Percentiles rank a stretch among this genome's conserved stretches.
These are phyloP conservation scores for Podospora anserina DNA, from an alignment of 495 filamentous ascomycete species.

Conservation along the genomic window DNA sequence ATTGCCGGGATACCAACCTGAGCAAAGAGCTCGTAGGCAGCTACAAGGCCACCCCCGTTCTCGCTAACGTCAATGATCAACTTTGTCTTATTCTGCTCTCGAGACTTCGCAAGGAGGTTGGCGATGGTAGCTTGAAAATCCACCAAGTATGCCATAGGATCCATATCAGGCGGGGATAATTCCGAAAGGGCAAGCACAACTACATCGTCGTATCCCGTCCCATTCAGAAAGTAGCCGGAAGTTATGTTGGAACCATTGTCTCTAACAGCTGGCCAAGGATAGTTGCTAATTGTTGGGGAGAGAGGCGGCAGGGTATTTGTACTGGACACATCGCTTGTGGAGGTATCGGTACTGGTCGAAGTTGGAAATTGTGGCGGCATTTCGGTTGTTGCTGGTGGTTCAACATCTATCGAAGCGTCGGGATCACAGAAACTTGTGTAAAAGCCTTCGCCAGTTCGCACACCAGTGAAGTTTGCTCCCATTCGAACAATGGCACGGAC, in stretches of 20 bases:
- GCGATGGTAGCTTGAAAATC: slow-evolving; percentile 40
- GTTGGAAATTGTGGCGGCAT: not conserved
- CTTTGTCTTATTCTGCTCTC: slow-evolving; percentile 42
- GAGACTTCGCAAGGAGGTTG: slow-evolving; percentile 38
- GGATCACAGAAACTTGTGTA: slow-evolving; percentile 33
- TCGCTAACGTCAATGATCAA: slow-evolving; percentile 54
- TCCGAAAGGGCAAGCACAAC: slow-evolving; percentile 34
- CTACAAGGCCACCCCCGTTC: slow-evolving; percentile 54
- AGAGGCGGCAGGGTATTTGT: slow-evolving; percentile 6
- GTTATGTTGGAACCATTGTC: slow-evolving; percentile 27
- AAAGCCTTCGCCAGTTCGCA: slow-evolving; percentile 25
- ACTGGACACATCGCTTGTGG: slow-evolving; percentile 4
- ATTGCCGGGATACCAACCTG: slow-evolving; percentile 22
- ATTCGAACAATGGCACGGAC: slow-evolving; percentile 23
- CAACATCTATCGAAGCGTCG: not conserved
- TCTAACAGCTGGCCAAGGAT: slow-evolving; percentile 24
- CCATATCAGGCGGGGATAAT: slow-evolving; percentile 23
- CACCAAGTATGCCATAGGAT: slow-evolving; percentile 24
- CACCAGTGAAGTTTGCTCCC: slow-evolving; percentile 24
- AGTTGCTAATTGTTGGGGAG: slow-evolving; percentile 20
- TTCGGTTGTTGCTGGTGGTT: slow-evolving; percentile 1
- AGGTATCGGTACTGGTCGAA: not conserved
- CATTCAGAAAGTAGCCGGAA: slow-evolving; percentile 40
- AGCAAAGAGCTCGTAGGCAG: slow-evolving; percentile 44
- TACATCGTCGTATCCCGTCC: slow-evolving; percentile 40